These are phyloP conservation scores for Triticum urartu DNA, from an alignment of 176 grass and related monocot genomes.

Conservation along the genomic window DNA sequence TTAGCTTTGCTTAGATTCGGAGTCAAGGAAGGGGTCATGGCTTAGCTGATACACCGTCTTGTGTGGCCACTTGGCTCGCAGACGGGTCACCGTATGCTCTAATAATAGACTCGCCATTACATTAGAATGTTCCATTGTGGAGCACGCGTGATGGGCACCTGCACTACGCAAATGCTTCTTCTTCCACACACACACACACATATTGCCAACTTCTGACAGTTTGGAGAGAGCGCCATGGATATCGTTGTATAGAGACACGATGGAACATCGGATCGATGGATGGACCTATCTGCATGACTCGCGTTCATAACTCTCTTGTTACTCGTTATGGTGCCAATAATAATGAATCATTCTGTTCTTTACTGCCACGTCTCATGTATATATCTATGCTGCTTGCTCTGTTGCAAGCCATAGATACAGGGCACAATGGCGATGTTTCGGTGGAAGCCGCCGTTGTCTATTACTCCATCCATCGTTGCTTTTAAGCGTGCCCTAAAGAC, in stretches of 20 bases:
- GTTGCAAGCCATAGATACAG: background rate
- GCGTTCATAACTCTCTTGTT: too few species aligned
- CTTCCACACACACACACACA: background rate
- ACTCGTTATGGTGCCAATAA: background rate
- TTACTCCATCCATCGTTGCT: background rate
- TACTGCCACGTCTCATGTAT: background rate
- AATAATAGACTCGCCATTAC: background rate
- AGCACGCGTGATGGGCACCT: background rate
- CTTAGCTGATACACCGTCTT: background rate
- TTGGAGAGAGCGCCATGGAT: too few species aligned
- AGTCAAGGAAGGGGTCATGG: background rate
- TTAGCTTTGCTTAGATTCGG: constrained; percentile 12
- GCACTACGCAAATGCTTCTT: background rate
- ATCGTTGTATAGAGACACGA: too few species aligned
- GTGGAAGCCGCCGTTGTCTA: background rate
- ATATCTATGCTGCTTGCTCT: background rate
- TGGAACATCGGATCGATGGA: too few species aligned
- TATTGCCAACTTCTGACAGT: background rate
- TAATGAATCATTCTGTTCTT: background rate
- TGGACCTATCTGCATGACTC: too few species aligned
- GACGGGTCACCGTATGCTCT: background rate
- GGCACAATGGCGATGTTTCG: background rate
- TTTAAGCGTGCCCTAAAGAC: constrained; percentile 31
- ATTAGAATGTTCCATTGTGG: constrained; percentile 4
- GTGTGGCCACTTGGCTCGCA: background rate